These are phyloP conservation scores for Colletotrichum godetiae DNA, from an alignment of 2,329 filamentous ascomycete genomes.

Conservation along the genomic window DNA sequence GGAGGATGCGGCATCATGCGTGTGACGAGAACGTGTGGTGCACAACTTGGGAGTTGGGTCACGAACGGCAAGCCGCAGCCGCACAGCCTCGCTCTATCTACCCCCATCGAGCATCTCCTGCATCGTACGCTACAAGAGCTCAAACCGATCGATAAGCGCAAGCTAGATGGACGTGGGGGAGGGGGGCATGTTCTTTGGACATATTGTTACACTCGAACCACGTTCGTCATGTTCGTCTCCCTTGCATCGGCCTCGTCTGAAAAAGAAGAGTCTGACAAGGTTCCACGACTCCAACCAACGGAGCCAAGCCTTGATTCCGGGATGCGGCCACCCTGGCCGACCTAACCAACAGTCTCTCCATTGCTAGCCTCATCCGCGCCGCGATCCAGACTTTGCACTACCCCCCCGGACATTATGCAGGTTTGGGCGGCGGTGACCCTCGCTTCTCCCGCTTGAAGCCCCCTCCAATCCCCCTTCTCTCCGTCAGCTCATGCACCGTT, in stretches of 20 bases:
- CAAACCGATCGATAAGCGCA: neutral
- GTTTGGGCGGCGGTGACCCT: neutral
- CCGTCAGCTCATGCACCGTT: neutral
- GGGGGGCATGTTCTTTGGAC: neutral
- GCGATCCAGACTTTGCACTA: neutral
- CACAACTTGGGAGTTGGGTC: neutral
- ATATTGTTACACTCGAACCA: neutral
- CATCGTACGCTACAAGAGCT: neutral
- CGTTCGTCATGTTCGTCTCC: neutral
- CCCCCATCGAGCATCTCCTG: neutral
- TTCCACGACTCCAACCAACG: neutral
- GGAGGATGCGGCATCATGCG: neutral
- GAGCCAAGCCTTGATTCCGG: neutral
- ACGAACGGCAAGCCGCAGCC: neutral
- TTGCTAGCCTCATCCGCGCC: too few relatives aligned
- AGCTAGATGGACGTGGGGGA: neutral
- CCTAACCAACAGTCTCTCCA: too few relatives aligned
- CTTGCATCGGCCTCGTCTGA: neutral
- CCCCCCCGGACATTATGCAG: neutral
- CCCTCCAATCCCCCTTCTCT: neutral
- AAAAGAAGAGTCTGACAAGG: neutral
- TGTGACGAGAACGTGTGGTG: neutral
- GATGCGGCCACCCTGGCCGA: neutral
- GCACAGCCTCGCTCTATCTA: neutral
- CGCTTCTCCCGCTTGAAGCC: neutral